Percentiles rank a stretch among this genome's conserved stretches.
These are phyloP conservation scores for Trichoderma atrobrunneum DNA, from an alignment of 2,329 filamentous ascomycete genomes.

Conservation along the genomic window DNA sequence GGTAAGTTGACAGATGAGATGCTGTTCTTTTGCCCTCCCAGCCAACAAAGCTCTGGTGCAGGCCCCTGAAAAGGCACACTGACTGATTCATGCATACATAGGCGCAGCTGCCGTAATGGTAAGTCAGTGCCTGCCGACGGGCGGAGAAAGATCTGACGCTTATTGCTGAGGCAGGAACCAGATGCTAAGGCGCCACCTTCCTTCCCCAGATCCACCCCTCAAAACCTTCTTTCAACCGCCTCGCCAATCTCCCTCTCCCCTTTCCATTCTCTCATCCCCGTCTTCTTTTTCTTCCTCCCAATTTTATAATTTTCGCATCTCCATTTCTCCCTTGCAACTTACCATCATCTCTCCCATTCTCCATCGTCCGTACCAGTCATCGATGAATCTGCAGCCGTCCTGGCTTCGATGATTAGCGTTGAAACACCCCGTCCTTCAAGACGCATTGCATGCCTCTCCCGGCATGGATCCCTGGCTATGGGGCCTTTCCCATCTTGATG, in stretches of 20 bases:
- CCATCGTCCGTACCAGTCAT: background rate
- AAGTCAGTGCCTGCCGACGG: slow-evolving; percentile 2
- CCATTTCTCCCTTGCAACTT: background rate
- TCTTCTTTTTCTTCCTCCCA: background rate
- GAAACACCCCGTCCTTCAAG: background rate
- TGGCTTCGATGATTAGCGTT: background rate
- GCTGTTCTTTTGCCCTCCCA: background rate
- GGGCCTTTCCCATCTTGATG: background rate
- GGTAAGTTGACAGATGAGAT: background rate
- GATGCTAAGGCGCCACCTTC: slow-evolving; percentile 17
- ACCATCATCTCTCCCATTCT: background rate
- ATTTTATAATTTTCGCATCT: background rate
- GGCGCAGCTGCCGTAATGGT: background rate
- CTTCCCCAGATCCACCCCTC: slow-evolving; percentile 15
- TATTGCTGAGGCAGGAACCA: slow-evolving; percentile 19
- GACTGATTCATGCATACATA: background rate
- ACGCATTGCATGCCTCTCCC: background rate
- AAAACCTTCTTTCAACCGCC: slow-evolving; percentile 22
- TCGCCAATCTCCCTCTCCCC: background rate
- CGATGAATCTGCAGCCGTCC: background rate
- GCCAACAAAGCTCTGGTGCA: background rate
- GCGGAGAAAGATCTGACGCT: slow-evolving; percentile 18
- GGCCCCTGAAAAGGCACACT: background rate
- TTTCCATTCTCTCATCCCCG: slow-evolving; percentile 1
- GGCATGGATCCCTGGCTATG: background rate